phyloP scores from a whole-genome alignment of 2,329 filamentous ascomycete genomes.

The Scedosporium boydii region DNA sequence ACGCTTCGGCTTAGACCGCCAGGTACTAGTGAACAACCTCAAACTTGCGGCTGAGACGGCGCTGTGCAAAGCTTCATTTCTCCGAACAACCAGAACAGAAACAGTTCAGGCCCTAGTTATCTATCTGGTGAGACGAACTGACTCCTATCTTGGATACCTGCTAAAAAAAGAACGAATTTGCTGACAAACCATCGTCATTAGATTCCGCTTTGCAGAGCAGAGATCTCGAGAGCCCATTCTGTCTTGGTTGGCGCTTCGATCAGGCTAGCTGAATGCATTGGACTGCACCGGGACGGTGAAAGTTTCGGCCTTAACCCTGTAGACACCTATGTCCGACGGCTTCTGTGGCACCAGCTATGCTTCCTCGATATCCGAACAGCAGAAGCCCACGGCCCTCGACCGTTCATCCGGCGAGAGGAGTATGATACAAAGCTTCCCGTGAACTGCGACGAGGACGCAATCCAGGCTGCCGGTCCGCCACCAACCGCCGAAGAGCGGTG shows the following conservation, averaged over 20 bases:
- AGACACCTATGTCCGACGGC: constrained; percentile 60
- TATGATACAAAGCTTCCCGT: constrained; percentile 65
- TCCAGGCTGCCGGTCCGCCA: constrained; percentile 32
- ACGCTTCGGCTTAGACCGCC: constrained; percentile 45
- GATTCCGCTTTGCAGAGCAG: constrained; percentile 62
- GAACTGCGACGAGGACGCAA: constrained; percentile 58
- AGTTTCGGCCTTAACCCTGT: constrained; percentile 56
- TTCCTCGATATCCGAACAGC: constrained; percentile 67
- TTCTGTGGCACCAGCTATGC: constrained; percentile 71
- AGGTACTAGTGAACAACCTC: constrained; percentile 50
- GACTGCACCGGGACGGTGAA: constrained; percentile 61
- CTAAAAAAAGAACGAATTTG: neutral
- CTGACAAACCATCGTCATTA: constrained; percentile 20
- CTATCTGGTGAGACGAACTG: constrained; percentile 49
- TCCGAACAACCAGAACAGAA: constrained; percentile 58
- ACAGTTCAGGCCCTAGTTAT: constrained; percentile 69
- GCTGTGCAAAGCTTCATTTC: constrained; percentile 58
- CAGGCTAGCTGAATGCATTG: constrained; percentile 69
- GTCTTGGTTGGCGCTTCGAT: constrained; percentile 63
- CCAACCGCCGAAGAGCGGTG: constrained; percentile 42
- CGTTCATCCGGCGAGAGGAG: constrained; percentile 62
- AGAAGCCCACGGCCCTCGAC: constrained; percentile 63
- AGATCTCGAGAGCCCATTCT: constrained; percentile 65
- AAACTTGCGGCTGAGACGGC: constrained; percentile 59
- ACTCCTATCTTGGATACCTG: neutral